Evolutionary conservation across 1,284 basidiomycete genomes (phyloP).

Genomic region (Malassezia slooffiae): DNA sequence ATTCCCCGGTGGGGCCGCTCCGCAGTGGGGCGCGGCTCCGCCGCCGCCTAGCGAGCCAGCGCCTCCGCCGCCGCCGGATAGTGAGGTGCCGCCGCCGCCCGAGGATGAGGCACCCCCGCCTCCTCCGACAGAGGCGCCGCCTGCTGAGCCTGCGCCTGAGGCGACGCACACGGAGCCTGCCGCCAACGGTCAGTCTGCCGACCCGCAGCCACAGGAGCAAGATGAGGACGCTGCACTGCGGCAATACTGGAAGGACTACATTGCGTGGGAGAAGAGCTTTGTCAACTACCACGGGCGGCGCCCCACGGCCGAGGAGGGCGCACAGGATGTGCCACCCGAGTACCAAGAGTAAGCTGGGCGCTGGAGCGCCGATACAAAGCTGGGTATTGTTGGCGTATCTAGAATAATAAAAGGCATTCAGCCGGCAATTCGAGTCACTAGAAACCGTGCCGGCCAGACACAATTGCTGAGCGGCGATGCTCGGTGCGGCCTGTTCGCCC

Average conservation of each 20-base stretch:
- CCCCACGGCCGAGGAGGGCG: constrained; percentile 40
- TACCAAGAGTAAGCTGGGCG: no score
- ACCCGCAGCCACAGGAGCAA: constrained; percentile 25
- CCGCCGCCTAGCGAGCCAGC: constrained; percentile 1
- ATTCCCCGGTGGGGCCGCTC: constrained; percentile 7
- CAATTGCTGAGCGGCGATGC: no score
- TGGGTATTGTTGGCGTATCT: no score
- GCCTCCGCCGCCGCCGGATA: constrained; percentile 11
- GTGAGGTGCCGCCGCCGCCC: constrained; percentile 14
- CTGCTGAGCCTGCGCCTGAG: constrained; percentile 1
- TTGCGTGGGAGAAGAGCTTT: constrained; percentile 39
- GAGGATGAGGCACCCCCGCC: constrained; percentile 11
- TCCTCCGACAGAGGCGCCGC: constrained; percentile 7
- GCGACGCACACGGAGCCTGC: not conserved
- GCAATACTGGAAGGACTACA: constrained; percentile 45
- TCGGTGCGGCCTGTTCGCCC: no score
- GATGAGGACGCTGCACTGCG: constrained; percentile 25
- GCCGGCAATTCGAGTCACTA: no score
- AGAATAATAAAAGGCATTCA: no score
- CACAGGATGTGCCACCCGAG: constrained; percentile 38
- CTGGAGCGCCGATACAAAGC: no score
- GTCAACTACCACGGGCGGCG: constrained; percentile 36
- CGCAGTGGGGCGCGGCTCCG: constrained; percentile 3
- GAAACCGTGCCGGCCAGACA: no score
- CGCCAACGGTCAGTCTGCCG: not conserved